phyloP scores from a whole-genome alignment of 768 basidiomycete genomes.

The Rhizopogon rudus region DNA sequence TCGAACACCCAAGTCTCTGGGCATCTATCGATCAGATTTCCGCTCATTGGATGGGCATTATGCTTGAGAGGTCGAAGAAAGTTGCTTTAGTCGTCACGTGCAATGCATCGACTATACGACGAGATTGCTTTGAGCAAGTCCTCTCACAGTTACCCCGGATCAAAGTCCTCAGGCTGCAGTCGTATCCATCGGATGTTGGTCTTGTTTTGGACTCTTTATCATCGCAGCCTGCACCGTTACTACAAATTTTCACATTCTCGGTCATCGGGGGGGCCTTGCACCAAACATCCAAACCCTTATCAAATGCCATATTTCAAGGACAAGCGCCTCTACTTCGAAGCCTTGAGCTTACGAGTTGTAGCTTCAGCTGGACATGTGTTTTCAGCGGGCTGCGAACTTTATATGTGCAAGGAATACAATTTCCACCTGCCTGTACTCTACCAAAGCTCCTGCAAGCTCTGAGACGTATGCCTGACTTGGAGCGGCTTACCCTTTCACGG shows the following conservation, averaged over 20 bases:
- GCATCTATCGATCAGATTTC: slow-evolving; percentile 15
- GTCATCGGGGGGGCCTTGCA: slow-evolving; percentile 15
- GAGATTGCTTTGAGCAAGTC: slow-evolving; percentile 25
- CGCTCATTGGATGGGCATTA: slow-evolving; percentile 30
- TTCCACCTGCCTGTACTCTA: slow-evolving; percentile 22
- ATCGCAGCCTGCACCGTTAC: slow-evolving; percentile 23
- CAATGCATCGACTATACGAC: slow-evolving; percentile 21
- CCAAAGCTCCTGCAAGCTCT: slow-evolving; percentile 29
- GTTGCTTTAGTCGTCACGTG: slow-evolving; percentile 24
- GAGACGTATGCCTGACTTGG: slow-evolving; percentile 27
- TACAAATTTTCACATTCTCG: slow-evolving; percentile 25
- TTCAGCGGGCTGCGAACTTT: slow-evolving; percentile 31
- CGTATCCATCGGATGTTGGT: slow-evolving; percentile 3
- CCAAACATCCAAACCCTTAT: slow-evolving; percentile 18
- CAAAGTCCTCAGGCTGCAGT: slow-evolving; percentile 25
- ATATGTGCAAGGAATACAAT: slow-evolving; percentile 26
- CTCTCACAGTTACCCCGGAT: slow-evolving; percentile 30
- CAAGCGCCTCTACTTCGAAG: slow-evolving; percentile 28
- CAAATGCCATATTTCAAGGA: slow-evolving; percentile 24
- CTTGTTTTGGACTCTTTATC: slow-evolving; percentile 20
- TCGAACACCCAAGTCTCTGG: no score
- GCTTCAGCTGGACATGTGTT: slow-evolving; percentile 31
- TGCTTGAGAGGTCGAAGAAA: slow-evolving; percentile 19
- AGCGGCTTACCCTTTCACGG: slow-evolving; percentile 16
- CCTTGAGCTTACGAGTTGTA: slow-evolving; percentile 31